Evolutionary conservation across 768 basidiomycete species (phyloP).

Genomic region (Daedaleopsis nitida): DNA sequence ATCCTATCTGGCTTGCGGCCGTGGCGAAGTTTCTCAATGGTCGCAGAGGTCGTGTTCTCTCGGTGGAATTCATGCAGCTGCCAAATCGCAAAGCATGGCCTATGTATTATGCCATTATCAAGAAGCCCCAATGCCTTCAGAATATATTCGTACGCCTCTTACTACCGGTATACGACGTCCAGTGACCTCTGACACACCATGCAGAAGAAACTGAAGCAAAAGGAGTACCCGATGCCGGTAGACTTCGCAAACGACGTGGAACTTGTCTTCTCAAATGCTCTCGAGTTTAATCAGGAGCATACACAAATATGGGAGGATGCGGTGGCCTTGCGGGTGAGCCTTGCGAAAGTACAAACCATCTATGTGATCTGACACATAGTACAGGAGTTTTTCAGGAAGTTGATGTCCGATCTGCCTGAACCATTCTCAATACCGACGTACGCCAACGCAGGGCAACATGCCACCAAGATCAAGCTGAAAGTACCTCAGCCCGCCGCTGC

Average conservation of each 20-base stretch:
- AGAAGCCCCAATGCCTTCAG: conserved; percentile 77
- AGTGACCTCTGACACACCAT: background rate
- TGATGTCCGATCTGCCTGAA: conserved; percentile 78
- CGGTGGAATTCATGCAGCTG: conserved; percentile 80
- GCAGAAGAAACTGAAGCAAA: conserved; percentile 80
- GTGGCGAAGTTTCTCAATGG: background rate
- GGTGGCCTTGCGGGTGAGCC: conserved; percentile 57
- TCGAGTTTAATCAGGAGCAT: conserved; percentile 85
- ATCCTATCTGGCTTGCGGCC: background rate
- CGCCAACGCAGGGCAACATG: conserved; percentile 36
- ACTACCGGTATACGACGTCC: background rate
- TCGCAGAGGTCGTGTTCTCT: conserved; percentile 64
- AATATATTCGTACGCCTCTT: conserved; percentile 64
- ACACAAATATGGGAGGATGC: conserved; percentile 85
- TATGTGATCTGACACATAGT: conserved; percentile 36
- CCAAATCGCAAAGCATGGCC: conserved; percentile 81
- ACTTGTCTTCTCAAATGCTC: conserved; percentile 87
- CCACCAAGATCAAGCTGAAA: conserved; percentile 74
- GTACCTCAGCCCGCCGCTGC: conserved; percentile 53
- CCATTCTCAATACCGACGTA: conserved; percentile 69
- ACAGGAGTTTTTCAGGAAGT: conserved; percentile 71
- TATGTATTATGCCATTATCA: conserved; percentile 77
- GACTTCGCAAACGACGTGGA: conserved; percentile 88
- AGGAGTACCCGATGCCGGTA: conserved; percentile 66
- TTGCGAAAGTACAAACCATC: no score